These are phyloP conservation scores for Colletotrichum truncatum DNA, from an alignment of 2,329 filamentous ascomycete species.

Conservation along the genomic window DNA sequence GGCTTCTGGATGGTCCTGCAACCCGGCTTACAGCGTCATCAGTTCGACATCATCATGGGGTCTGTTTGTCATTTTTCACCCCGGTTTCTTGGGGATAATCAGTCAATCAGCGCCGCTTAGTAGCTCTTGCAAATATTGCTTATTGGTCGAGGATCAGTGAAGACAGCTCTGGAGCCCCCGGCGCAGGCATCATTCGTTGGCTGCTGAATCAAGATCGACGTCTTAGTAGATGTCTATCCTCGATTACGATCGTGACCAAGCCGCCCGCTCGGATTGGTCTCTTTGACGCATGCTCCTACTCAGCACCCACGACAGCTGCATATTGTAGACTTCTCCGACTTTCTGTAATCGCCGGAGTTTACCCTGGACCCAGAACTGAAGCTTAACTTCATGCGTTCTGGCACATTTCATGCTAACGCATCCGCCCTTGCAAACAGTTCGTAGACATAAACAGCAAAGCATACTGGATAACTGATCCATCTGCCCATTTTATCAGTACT, in stretches of 20 bases:
- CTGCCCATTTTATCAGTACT: background rate
- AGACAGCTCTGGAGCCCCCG: background rate
- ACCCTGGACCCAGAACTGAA: background rate
- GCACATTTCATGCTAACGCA: background rate
- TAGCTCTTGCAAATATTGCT: background rate
- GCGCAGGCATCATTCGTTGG: background rate
- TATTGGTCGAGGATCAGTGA: background rate
- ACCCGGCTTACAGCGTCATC: background rate
- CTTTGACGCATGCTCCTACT: background rate
- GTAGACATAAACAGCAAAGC: too few species aligned
- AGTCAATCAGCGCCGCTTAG: background rate
- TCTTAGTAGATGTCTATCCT: conserved; percentile 7
- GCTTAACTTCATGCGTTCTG: conserved; percentile 4
- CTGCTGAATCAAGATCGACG: background rate
- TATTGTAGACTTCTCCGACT: conserved; percentile 3
- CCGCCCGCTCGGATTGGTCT: background rate
- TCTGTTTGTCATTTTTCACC: background rate
- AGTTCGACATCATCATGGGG: background rate
- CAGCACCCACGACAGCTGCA: conserved; percentile 6
- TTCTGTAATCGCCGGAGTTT: conserved; percentile 9
- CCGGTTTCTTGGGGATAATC: background rate
- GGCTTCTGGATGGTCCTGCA: background rate
- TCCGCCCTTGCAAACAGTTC: background rate
- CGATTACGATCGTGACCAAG: conserved; percentile 4
- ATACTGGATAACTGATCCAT: too few species aligned